phyloP scores from a whole-genome alignment of 371 early-diverging fungal genomes.

The Thermomucor indicae-seudaticae region DNA sequence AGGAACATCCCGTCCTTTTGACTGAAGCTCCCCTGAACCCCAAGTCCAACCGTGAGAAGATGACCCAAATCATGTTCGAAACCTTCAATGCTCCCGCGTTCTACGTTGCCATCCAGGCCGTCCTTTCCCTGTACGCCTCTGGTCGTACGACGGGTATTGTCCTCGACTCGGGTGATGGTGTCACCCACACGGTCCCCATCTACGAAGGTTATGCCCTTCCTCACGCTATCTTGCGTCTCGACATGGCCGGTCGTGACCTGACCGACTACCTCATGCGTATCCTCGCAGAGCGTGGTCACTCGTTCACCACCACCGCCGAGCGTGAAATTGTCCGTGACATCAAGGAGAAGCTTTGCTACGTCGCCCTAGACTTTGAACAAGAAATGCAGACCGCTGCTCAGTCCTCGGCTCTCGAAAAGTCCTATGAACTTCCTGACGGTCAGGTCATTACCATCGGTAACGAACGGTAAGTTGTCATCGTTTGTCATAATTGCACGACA shows the following conservation, averaged over 20 bases:
- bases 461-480: slow-evolving; percentile 65
- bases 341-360: slow-evolving; percentile 99
- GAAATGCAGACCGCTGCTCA: slow-evolving; percentile 96
- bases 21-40: slow-evolving; percentile 99
- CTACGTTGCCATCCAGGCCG: slow-evolving; percentile 99
- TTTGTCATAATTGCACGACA: neutral
- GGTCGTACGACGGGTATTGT: slow-evolving; percentile 99
- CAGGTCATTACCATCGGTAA: slow-evolving; percentile 98
- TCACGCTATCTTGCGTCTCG: slow-evolving; percentile 98
- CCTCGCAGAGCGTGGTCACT: slow-evolving; percentile 98
- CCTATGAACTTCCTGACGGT: slow-evolving; percentile 99
- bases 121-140: slow-evolving; percentile 96
- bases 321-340: slow-evolving; percentile 99
- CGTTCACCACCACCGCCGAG: slow-evolving; percentile 99
- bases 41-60: slow-evolving; percentile 99
- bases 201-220: slow-evolving; percentile 99
- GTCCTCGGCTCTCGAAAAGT: slow-evolving; percentile 93
- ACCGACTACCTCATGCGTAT: slow-evolving; percentile 97
- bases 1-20: slow-evolving; percentile 98
- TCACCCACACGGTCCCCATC: slow-evolving; percentile 99
- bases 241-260: slow-evolving; percentile 94
- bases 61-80: slow-evolving; percentile 99
- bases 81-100: slow-evolving; percentile 99
- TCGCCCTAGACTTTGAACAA: slow-evolving; percentile 98
- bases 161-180: slow-evolving; percentile 99